Evolutionary conservation across 2,329 filamentous ascomycete genomes (phyloP).

Genomic region (Trichoderma guizhouense): DNA sequence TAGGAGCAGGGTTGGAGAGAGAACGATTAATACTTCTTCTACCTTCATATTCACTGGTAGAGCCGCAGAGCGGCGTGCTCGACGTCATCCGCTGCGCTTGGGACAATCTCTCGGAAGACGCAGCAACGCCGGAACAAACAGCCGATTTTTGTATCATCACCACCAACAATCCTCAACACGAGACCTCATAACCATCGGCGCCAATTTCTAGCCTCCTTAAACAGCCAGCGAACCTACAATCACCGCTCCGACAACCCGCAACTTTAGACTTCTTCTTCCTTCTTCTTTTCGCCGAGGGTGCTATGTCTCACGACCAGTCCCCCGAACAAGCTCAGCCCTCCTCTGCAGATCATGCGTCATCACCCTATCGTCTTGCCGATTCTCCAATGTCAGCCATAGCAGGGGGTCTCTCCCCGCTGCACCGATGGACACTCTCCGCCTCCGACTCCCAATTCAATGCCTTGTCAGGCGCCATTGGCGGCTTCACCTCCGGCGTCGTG

Average conservation of each 20-base stretch:
- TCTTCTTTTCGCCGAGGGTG: background rate
- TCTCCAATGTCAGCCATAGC: slow-evolving; percentile 32
- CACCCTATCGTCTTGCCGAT: slow-evolving; percentile 34
- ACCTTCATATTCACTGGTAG: background rate
- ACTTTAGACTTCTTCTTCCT: background rate
- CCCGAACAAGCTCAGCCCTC: slow-evolving; percentile 33
- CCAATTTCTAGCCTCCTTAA: background rate
- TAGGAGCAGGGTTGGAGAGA: background rate
- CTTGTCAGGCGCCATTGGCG: slow-evolving; percentile 81
- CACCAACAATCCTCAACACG: background rate
- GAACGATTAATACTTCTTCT: background rate
- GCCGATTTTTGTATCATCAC: background rate
- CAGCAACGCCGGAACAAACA: background rate
- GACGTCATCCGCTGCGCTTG: slow-evolving; percentile 2
- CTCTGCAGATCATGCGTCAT: slow-evolving; percentile 36
- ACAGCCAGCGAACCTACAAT: background rate
- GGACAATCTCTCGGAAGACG: background rate
- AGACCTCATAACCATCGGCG: background rate
- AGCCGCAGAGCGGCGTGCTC: slow-evolving; percentile 6
- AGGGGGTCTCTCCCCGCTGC: slow-evolving; percentile 41
- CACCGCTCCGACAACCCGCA: background rate
- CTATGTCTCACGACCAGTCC: slow-evolving; percentile 51
- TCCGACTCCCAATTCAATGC: slow-evolving; percentile 71
- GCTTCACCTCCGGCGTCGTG: slow-evolving; percentile 88
- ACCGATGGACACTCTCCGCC: slow-evolving; percentile 55